phyloP scores from a whole-genome alignment of 2,329 filamentous ascomycete species.

The Cyclaneusma minus region DNA sequence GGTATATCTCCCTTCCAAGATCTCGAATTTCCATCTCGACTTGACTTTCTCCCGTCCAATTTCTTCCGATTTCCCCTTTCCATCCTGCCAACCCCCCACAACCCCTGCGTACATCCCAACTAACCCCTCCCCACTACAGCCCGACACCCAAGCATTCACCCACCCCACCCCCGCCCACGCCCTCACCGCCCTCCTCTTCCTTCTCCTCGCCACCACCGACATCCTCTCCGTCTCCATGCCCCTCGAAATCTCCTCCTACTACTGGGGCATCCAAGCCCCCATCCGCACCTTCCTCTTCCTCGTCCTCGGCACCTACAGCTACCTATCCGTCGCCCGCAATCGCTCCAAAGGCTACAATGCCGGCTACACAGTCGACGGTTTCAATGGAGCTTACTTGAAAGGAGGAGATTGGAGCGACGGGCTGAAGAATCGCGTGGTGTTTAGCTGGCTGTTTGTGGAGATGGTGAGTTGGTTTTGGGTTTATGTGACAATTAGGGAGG shows the following conservation, averaged over 20 bases:
- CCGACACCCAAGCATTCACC: constrained; percentile 51
- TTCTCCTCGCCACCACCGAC: constrained; percentile 44
- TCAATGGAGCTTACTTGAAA: too few relatives aligned
- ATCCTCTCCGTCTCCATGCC: constrained; percentile 50
- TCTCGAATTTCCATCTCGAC: not conserved
- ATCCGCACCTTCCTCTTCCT: constrained; percentile 52
- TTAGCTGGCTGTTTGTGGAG: constrained; percentile 75
- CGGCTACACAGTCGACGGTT: constrained; percentile 23
- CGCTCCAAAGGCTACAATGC: constrained; percentile 23
- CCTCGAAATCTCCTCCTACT: constrained; percentile 46
- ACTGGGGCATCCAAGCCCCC: constrained; percentile 52
- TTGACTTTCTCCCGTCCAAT: not conserved
- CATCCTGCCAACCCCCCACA: constrained; percentile 1
- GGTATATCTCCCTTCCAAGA: constrained; percentile 28
- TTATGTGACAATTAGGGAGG: constrained; percentile 55
- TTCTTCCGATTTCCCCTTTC: constrained; percentile 2
- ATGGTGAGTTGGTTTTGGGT: constrained; percentile 79
- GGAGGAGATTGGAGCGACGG: constrained; percentile 49
- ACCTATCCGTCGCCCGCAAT: constrained; percentile 35
- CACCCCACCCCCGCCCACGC: constrained; percentile 54
- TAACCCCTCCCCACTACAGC: constrained; percentile 28
- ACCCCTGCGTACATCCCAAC: too few relatives aligned
- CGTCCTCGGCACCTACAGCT: constrained; percentile 45
- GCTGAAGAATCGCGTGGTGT: constrained; percentile 71
- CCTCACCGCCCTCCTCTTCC: constrained; percentile 54